A percentile compares a stretch with the other conserved stretches of the same genome.
These are phyloP conservation scores for Nadsonia starkeyi-henricii DNA, from an alignment of 1,139 yeast genomes.

Conservation along the genomic window DNA sequence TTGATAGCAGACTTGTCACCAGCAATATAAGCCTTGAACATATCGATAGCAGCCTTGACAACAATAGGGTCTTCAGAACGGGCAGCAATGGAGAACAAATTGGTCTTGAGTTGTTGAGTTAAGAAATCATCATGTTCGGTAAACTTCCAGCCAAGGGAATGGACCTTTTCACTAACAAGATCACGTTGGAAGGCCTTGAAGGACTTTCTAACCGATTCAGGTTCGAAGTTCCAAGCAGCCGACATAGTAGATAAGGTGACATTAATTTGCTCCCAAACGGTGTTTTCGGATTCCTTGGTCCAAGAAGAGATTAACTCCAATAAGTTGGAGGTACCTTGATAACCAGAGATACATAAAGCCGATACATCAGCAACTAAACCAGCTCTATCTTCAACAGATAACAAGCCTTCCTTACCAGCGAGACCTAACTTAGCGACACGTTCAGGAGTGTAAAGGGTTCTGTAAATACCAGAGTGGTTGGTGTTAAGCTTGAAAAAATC, in stretches of 20 bases:
- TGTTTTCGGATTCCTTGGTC: conserved; percentile 36
- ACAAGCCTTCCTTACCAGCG: conserved; percentile 50
- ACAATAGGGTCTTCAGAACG: conserved; percentile 42
- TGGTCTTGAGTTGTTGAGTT: conserved; percentile 60
- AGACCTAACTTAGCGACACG: conserved; percentile 64
- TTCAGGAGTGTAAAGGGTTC: conserved; percentile 61
- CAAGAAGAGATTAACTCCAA: conserved; percentile 52
- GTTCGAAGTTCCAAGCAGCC: conserved; percentile 60
- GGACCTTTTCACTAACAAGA: conserved; percentile 45
- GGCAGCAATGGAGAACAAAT: conserved; percentile 59
- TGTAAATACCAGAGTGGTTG: conserved; percentile 70
- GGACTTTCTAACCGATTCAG: conserved; percentile 38
- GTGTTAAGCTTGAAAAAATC: conserved; percentile 69
- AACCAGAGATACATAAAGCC: conserved; percentile 60
- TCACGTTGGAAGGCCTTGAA: conserved; percentile 45
- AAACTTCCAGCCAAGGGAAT: conserved; percentile 59
- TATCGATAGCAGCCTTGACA: conserved; percentile 37
- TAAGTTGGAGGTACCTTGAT: conserved; percentile 50
- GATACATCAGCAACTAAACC: conserved; percentile 78
- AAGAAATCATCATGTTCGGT: conserved; percentile 49
- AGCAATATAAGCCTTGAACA: conserved; percentile 43
- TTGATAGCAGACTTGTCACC: conserved; percentile 64
- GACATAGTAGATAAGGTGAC: conserved; percentile 41
- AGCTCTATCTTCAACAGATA: conserved; percentile 72
- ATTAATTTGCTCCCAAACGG: conserved; percentile 63